Evolutionary conservation across 2,329 filamentous ascomycete species (phyloP).

Genomic region (Achaetomium macrosporum): DNA sequence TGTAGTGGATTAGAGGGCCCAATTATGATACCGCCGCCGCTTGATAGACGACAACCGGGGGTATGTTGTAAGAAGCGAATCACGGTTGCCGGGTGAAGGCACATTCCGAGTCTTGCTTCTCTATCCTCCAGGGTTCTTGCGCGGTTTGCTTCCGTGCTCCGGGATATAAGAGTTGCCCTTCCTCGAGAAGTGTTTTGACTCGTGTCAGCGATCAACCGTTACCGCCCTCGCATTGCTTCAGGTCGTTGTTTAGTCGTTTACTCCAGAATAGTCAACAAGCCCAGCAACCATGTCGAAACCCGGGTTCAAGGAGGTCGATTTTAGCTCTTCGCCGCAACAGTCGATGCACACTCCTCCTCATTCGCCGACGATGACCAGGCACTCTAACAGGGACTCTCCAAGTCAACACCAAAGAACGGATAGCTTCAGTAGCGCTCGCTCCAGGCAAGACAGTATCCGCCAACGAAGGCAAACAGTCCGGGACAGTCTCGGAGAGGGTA

Average conservation of each 20-base stretch:
- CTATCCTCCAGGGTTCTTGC: no score
- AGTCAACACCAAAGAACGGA: slow-evolving; percentile 15
- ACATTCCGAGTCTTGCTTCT: not conserved
- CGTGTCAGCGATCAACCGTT: no score
- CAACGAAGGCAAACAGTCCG: slow-evolving; percentile 6
- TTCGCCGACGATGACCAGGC: slow-evolving; percentile 14
- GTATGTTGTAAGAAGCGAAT: not conserved
- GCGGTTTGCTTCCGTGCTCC: not conserved
- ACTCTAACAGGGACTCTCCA: slow-evolving; percentile 6
- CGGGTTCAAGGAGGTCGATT: slow-evolving; percentile 17
- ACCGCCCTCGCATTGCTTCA: no score
- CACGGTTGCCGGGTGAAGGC: not conserved
- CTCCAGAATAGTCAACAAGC: not conserved
- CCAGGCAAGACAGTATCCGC: slow-evolving; percentile 10
- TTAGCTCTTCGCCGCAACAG: slow-evolving; percentile 4
- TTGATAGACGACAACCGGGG: slow-evolving; percentile 1
- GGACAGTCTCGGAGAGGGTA: slow-evolving; percentile 11
- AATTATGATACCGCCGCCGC: slow-evolving; percentile 2
- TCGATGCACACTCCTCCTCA: slow-evolving; percentile 17
- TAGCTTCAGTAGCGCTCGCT: not conserved
- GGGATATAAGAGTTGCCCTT: not conserved
- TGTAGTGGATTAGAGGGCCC: slow-evolving; percentile 3
- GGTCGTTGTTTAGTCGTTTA: not conserved
- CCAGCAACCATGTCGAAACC: slow-evolving; percentile 9
- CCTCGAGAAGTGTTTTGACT: not conserved